phyloP scores from a whole-genome alignment of 176 grass and related monocot species.

The Juncus inflexus region DNA sequence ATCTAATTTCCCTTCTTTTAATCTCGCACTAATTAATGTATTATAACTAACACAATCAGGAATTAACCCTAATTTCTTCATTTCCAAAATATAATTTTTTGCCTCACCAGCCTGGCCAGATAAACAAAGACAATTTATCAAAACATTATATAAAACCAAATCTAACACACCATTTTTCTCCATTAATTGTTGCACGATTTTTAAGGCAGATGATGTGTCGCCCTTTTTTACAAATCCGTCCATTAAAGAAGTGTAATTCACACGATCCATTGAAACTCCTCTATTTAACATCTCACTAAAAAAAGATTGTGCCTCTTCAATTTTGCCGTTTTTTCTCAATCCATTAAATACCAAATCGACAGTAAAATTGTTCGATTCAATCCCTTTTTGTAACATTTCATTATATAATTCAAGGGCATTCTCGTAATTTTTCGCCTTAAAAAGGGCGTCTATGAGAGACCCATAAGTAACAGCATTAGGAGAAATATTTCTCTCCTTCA shows the following conservation, averaged over 20 bases:
- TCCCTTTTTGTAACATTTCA: slow-evolving; percentile 50
- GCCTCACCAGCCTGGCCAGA: slow-evolving; percentile 56
- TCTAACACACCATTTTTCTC: slow-evolving; percentile 56
- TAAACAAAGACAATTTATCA: slow-evolving; percentile 85
- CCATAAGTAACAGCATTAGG: slow-evolving; percentile 78
- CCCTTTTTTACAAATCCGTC: slow-evolving; percentile 76
- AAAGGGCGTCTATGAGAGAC: slow-evolving; percentile 69
- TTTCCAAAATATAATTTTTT: slow-evolving; percentile 55
- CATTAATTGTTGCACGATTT: slow-evolving; percentile 67
- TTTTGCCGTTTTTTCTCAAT: slow-evolving; percentile 61
- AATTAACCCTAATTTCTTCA: slow-evolving; percentile 66
- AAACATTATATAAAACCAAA: slow-evolving; percentile 83
- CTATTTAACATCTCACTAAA: slow-evolving; percentile 49
- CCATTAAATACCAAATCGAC: slow-evolving; percentile 76
- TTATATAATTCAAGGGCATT: slow-evolving; percentile 54
- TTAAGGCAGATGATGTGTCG: slow-evolving; percentile 50
- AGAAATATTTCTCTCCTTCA: slow-evolving; percentile 60
- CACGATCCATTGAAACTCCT: slow-evolving; percentile 52
- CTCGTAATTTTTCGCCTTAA: slow-evolving; percentile 54
- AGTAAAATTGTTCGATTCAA: slow-evolving; percentile 51
- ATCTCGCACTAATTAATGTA: slow-evolving; percentile 64
- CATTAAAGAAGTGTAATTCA: slow-evolving; percentile 86
- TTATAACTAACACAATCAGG: slow-evolving; percentile 85
- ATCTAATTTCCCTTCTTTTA: slow-evolving; percentile 47
- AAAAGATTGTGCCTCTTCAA: slow-evolving; percentile 47